These are phyloP conservation scores for Colletotrichum eleusines DNA, from an alignment of 2,329 filamentous ascomycete species.

Conservation along the genomic window DNA sequence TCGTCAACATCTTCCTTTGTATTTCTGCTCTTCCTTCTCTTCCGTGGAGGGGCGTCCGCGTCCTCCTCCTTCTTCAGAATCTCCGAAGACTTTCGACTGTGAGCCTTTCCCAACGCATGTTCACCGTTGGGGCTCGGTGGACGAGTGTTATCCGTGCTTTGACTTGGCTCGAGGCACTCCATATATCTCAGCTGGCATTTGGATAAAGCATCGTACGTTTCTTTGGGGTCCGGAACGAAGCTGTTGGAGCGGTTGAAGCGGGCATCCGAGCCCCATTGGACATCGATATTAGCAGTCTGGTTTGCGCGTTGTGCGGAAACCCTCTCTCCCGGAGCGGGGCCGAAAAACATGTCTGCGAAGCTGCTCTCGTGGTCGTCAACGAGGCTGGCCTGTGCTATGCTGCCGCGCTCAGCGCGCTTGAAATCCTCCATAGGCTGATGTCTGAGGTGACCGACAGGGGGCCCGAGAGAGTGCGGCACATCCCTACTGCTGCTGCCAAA, in stretches of 20 bases:
- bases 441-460: slow-evolving; percentile 56
- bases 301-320: slow-evolving; percentile 39
- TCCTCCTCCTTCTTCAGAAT: slow-evolving; percentile 53
- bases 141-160: slow-evolving; percentile 70
- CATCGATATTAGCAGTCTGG: slow-evolving; percentile 55
- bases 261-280: slow-evolving; percentile 78
- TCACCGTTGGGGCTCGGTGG: slow-evolving; percentile 65
- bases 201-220: slow-evolving; percentile 69
- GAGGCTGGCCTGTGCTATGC: slow-evolving; percentile 45
- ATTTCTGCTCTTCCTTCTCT: slow-evolving; percentile 67
- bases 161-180: slow-evolving; percentile 67
- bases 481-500: slow-evolving; percentile 36
- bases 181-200: slow-evolving; percentile 68
- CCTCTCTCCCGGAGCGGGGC: slow-evolving; percentile 43
- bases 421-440: slow-evolving; percentile 60
- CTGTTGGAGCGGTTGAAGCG: slow-evolving; percentile 69
- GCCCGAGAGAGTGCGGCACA: slow-evolving; percentile 45
- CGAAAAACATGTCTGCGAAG: slow-evolving; percentile 59
- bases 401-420: slow-evolving; percentile 54
- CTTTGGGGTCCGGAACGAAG: slow-evolving; percentile 70
- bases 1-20: slow-evolving; percentile 56
- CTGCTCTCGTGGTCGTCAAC: slow-evolving; percentile 50
- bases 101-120: slow-evolving; percentile 42
- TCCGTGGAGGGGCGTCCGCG: slow-evolving; percentile 58
- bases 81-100: slow-evolving; percentile 45